These are phyloP conservation scores for Calonectria fujianensis DNA, from an alignment of 2,329 filamentous ascomycete genomes.

Conservation along the genomic window DNA sequence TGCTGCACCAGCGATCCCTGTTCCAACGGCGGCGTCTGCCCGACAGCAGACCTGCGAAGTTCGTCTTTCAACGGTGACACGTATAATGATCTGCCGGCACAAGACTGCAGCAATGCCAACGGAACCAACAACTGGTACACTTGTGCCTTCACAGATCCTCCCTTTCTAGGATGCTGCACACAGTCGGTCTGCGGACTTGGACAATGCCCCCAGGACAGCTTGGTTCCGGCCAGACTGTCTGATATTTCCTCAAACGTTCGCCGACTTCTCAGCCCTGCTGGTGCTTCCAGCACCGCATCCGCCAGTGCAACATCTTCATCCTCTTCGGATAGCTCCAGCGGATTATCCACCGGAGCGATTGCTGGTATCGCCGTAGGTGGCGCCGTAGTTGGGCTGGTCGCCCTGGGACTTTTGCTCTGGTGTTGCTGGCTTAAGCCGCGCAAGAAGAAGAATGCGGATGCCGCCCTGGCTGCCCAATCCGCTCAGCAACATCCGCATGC, in stretches of 20 bases:
- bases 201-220: constrained; percentile 40
- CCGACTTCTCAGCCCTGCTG: constrained; percentile 45
- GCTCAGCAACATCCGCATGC: background rate
- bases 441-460: constrained; percentile 24
- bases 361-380: constrained; percentile 35
- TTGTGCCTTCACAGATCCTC: constrained; percentile 56
- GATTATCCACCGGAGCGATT: constrained; percentile 35
- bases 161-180: constrained; percentile 64
- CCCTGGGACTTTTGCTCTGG: constrained; percentile 31
- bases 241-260: constrained; percentile 38
- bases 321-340: background rate
- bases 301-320: constrained; percentile 28
- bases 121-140: constrained; percentile 58
- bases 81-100: constrained; percentile 58
- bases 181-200: constrained; percentile 49
- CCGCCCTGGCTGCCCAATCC: background rate
- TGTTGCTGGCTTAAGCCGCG: constrained; percentile 21
- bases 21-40: constrained; percentile 58
- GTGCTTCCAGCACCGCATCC: background rate
- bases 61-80: constrained; percentile 57
- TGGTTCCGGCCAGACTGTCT: constrained; percentile 45
- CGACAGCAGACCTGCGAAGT: constrained; percentile 53
- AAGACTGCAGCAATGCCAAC: constrained; percentile 56
- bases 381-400: background rate
- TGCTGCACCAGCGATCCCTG: constrained; percentile 64